phyloP scores from a whole-genome alignment of 2,329 filamentous ascomycete species.

The Trichophyton benhamiae region DNA sequence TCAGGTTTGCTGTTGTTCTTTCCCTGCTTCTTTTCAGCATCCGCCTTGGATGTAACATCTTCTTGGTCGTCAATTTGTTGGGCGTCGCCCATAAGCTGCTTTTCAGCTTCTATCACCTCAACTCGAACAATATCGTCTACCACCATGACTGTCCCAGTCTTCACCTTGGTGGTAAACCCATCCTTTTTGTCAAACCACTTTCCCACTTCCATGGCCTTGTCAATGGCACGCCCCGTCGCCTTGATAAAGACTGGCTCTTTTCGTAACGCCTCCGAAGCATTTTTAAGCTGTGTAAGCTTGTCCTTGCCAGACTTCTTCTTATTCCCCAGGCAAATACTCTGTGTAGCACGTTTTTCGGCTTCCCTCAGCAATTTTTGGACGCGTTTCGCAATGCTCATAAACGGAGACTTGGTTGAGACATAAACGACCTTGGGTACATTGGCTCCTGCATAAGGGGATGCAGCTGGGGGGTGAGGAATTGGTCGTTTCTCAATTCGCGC shows the following conservation, averaged over 20 bases:
- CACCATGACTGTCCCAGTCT: constrained; percentile 44
- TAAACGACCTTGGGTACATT: constrained; percentile 44
- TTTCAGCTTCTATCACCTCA: constrained; percentile 19
- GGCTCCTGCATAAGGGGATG: constrained; percentile 42
- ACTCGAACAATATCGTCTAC: constrained; percentile 48
- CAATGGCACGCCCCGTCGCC: constrained; percentile 48
- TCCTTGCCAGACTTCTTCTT: constrained; percentile 22
- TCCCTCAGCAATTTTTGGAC: constrained; percentile 44
- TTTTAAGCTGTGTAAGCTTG: constrained; percentile 22
- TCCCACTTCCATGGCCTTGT: constrained; percentile 43
- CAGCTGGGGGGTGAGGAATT: constrained; percentile 44
- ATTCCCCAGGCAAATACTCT: constrained; percentile 28
- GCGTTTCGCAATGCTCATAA: constrained; percentile 49
- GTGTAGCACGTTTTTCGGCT: constrained; percentile 41
- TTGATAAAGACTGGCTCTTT: constrained; percentile 45
- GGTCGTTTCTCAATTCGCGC: constrained; percentile 44
- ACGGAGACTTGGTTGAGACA: constrained; percentile 42
- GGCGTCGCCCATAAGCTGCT: constrained; percentile 15
- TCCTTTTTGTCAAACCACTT: constrained; percentile 45
- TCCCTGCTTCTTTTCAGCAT: constrained; percentile 18
- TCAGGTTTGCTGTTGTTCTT: constrained; percentile 19
- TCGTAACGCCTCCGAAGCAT: constrained; percentile 24
- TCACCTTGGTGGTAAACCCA: constrained; percentile 40
- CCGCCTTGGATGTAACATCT: constrained; percentile 4
- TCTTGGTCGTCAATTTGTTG: constrained; percentile 12